Evolutionary conservation across 768 basidiomycete genomes (phyloP).

Genomic region (Russula olivacea): DNA sequence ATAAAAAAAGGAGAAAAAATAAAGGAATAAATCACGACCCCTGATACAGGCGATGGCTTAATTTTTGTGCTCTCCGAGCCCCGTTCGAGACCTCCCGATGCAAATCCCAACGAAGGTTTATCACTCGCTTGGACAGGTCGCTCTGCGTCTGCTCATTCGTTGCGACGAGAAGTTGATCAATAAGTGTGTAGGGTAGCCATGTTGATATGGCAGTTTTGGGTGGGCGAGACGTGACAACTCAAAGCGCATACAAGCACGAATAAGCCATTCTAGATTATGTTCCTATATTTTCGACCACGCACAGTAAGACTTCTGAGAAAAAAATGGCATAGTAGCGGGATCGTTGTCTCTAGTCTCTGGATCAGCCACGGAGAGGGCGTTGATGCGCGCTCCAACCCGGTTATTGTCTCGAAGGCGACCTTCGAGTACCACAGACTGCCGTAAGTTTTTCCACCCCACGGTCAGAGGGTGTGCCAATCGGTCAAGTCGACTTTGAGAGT

Average conservation of each 20-base stretch:
- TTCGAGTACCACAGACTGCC: slow-evolving; percentile 73
- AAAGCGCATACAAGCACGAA: slow-evolving; percentile 70
- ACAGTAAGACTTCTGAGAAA: neutral
- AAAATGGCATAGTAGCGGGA: neutral
- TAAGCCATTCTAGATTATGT: slow-evolving; percentile 77
- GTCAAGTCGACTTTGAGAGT: slow-evolving; percentile 81
- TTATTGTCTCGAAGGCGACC: slow-evolving; percentile 67
- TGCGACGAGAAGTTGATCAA: slow-evolving; percentile 74
- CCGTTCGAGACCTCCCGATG: slow-evolving; percentile 56
- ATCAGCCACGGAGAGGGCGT: slow-evolving; percentile 82
- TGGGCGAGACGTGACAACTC: too few relatives aligned
- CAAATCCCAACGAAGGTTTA: slow-evolving; percentile 43
- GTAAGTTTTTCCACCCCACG: slow-evolving; percentile 87
- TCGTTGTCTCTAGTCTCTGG: slow-evolving; percentile 59
- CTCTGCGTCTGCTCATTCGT: slow-evolving; percentile 44
- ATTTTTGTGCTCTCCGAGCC: slow-evolving; percentile 63
- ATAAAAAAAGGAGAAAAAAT: neutral
- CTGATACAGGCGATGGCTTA: slow-evolving; percentile 33
- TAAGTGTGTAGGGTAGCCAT: slow-evolving; percentile 78
- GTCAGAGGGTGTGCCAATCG: slow-evolving; percentile 68
- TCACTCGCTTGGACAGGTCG: slow-evolving; percentile 41
- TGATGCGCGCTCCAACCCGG: slow-evolving; percentile 54
- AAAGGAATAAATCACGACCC: slow-evolving; percentile 8
- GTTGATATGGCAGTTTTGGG: slow-evolving; percentile 55
- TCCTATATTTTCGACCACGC: slow-evolving; percentile 36